Conservation (phyloP, 805 yeast species). For the Candida takata region DNA sequence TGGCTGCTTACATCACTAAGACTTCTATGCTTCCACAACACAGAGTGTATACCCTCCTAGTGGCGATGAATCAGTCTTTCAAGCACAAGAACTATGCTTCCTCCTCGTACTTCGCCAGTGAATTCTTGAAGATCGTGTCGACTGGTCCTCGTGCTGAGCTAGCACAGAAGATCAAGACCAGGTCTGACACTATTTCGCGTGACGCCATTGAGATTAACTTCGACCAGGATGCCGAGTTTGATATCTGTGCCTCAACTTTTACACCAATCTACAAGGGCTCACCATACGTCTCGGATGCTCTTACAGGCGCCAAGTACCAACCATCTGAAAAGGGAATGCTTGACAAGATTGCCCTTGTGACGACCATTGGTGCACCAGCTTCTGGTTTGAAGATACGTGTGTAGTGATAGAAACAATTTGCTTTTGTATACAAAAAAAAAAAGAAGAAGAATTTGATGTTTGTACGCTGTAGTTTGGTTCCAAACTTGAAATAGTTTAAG, state of each 20-base stretch:
- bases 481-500: too few relatives aligned
- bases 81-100: constrained; percentile 80
- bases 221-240: constrained; percentile 87
- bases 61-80: constrained; percentile 91
- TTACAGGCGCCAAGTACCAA: constrained; percentile 87
- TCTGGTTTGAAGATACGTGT: constrained; percentile 66
- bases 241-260: constrained; percentile 77
- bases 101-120: constrained; percentile 85
- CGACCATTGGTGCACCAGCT: constrained; percentile 84
- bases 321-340: constrained; percentile 69
- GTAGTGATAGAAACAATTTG: not conserved
- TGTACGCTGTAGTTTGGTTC: too few relatives aligned
- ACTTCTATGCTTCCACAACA: constrained; percentile 79
- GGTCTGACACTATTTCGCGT: constrained; percentile 70
- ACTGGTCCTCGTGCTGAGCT: constrained; percentile 82
- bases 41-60: constrained; percentile 81
- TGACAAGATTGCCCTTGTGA: constrained; percentile 68
- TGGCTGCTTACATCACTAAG: constrained; percentile 93
- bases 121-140: constrained; percentile 62
- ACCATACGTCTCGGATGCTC: constrained; percentile 63
- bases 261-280: constrained; percentile 85
- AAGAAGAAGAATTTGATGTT: too few relatives aligned
- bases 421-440: constrained; percentile 1
- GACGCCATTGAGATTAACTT: constrained; percentile 90
- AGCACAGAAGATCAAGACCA: constrained; percentile 75